These are phyloP conservation scores for Condylostoma magnum DNA, from an alignment of 169 alveolate genomes.

Conservation along the genomic window DNA sequence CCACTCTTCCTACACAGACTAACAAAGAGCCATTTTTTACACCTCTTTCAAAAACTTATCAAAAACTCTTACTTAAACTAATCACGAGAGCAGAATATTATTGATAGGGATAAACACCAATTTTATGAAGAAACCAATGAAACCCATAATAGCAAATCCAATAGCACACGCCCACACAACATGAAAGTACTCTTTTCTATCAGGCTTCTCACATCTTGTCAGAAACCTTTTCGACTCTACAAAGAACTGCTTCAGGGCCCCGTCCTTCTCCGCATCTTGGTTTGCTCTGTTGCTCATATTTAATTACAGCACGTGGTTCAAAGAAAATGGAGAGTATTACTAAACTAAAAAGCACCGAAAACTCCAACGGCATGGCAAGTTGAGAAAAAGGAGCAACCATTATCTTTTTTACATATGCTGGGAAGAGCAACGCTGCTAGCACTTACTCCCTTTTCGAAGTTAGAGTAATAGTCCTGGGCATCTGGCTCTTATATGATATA, in stretches of 20 bases:
- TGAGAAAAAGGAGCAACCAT: slow-evolving; percentile 7
- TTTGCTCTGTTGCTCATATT: too few species aligned
- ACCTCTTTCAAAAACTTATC: too few species aligned
- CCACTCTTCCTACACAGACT: too few species aligned
- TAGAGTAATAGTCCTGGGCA: slow-evolving; percentile 24
- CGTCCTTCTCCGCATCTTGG: too few species aligned
- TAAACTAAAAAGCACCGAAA: too few species aligned
- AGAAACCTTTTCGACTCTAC: slow-evolving; percentile 88
- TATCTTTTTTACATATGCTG: slow-evolving; percentile 11
- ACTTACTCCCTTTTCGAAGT: neutral
- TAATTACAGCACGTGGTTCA: too few species aligned
- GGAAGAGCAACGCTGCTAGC: slow-evolving; percentile 22
- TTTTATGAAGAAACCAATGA: slow-evolving; percentile 93
- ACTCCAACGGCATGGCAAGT: too few species aligned
- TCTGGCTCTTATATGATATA: slow-evolving; percentile 44
- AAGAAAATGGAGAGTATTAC: too few species aligned
- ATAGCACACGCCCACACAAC: slow-evolving; percentile 92
- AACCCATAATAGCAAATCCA: slow-evolving; percentile 95
- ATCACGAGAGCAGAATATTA: slow-evolving; percentile 63
- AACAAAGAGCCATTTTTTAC: too few species aligned
- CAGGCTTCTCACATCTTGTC: slow-evolving; percentile 94
- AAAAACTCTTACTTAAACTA: too few species aligned
- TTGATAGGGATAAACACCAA: slow-evolving; percentile 94
- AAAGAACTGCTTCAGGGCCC: slow-evolving; percentile 84
- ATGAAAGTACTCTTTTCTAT: slow-evolving; percentile 89